Conservation (phyloP, 768 basidiomycete species). For the Pisolithus marmoratus region DNA sequence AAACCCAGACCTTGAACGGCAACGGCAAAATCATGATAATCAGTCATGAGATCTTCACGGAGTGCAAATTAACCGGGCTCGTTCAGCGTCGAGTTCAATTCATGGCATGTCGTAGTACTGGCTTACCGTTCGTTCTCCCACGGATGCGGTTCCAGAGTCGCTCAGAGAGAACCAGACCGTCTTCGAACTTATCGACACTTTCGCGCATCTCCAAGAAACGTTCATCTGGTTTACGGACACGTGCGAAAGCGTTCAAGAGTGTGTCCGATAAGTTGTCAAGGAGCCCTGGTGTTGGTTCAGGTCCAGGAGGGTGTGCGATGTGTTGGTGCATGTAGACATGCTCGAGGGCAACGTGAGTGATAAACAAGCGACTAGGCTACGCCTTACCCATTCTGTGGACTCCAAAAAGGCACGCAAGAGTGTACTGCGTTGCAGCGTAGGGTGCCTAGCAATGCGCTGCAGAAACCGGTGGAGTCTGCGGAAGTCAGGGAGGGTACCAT, state of each 20-base stretch:
- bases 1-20: slow-evolving; percentile 97
- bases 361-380: background rate
- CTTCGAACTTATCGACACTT: slow-evolving; percentile 92
- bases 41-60: slow-evolving; percentile 89
- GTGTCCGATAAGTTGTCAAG: slow-evolving; percentile 96
- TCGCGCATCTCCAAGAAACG: slow-evolving; percentile 92
- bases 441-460: slow-evolving; percentile 86
- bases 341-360: slow-evolving; percentile 35
- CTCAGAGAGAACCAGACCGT: slow-evolving; percentile 79
- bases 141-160: slow-evolving; percentile 74
- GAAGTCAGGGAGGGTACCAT: slow-evolving; percentile 1
- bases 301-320: slow-evolving; percentile 82
- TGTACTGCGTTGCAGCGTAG: slow-evolving; percentile 86
- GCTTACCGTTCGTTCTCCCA: slow-evolving; percentile 83
- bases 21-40: slow-evolving; percentile 96
- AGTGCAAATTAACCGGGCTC: slow-evolving; percentile 75
- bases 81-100: slow-evolving; percentile 74
- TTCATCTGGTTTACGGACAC: slow-evolving; percentile 95
- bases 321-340: slow-evolving; percentile 98
- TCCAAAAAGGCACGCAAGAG: slow-evolving; percentile 93
- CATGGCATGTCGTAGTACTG: slow-evolving; percentile 20
- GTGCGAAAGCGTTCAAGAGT: slow-evolving; percentile 91
- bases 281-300: slow-evolving; percentile 72
- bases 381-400: slow-evolving; percentile 94
- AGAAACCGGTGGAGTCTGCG: slow-evolving; percentile 87